phyloP scores from a whole-genome alignment of 257 asterid genomes.

The Thymus mandschuricus region DNA sequence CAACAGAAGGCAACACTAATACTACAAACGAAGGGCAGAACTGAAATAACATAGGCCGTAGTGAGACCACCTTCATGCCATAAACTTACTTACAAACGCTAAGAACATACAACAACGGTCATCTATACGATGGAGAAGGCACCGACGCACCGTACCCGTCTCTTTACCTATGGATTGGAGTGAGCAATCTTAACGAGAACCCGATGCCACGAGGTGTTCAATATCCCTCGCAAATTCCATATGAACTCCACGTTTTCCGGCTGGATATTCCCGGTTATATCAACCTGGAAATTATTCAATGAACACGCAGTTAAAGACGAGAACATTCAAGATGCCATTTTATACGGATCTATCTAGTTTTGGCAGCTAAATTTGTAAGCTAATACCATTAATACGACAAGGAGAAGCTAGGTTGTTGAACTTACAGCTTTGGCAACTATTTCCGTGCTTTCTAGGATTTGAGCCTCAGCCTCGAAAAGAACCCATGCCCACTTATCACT shows the following conservation, averaged over 20 bases:
- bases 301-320: slow-evolving; percentile 1
- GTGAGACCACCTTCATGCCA: neutral
- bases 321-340: neutral
- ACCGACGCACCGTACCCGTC: neutral
- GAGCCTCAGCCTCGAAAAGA: slow-evolving; percentile 68
- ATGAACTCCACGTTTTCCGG: slow-evolving; percentile 72
- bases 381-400: neutral
- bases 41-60: neutral
- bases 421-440: slow-evolving; percentile 85
- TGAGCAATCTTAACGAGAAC: slow-evolving; percentile 60
- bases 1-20: too few relatives aligned
- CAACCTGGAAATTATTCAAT: slow-evolving; percentile 57
- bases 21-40: neutral
- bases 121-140: neutral
- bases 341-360: neutral
- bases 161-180: slow-evolving; percentile 49
- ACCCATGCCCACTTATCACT: slow-evolving; percentile 93
- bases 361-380: too few relatives aligned
- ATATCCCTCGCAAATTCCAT: slow-evolving; percentile 93
- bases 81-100: too few relatives aligned
- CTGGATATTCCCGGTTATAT: slow-evolving; percentile 74
- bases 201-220: slow-evolving; percentile 91
- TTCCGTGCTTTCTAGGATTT: slow-evolving; percentile 54
- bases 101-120: neutral
- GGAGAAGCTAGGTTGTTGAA: neutral